Conservation (phyloP, 2,329 filamentous ascomycete genomes). For the Sclerotiophoma versabilis region DNA sequence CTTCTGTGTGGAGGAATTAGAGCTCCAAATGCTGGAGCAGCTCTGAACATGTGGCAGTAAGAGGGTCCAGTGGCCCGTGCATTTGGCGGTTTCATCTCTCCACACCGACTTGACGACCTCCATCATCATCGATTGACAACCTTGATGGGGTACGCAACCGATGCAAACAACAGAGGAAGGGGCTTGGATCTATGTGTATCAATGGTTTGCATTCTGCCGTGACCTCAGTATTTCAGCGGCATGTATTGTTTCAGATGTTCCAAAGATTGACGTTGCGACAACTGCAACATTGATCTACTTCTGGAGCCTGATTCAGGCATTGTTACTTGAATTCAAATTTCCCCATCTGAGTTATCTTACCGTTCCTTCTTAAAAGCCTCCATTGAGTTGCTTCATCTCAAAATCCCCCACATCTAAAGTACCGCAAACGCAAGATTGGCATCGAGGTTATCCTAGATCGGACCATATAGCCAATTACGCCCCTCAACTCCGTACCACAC, state of each 20-base stretch:
- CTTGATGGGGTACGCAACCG: neutral
- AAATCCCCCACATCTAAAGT: neutral
- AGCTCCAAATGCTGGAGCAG: conserved; percentile 26
- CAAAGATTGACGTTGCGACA: too few relatives aligned
- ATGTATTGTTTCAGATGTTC: too few relatives aligned
- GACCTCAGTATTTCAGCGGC: too few relatives aligned
- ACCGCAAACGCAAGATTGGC: neutral
- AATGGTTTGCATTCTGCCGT: too few relatives aligned
- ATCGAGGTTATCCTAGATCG: neutral
- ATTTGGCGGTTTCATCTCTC: conserved; percentile 4
- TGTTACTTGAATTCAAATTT: neutral
- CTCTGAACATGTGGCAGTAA: conserved; percentile 34
- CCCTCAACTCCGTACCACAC: neutral
- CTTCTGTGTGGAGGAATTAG: conserved; percentile 27
- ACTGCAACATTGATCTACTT: too few relatives aligned
- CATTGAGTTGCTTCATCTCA: too few relatives aligned
- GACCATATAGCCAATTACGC: neutral
- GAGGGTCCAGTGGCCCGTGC: conserved; percentile 24
- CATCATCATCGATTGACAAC: neutral
- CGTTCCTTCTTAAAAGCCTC: too few relatives aligned
- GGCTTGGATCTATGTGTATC: too few relatives aligned
- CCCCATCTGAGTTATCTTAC: neutral
- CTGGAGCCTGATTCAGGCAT: too few relatives aligned
- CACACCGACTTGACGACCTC: conserved; percentile 3
- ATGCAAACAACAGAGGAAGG: neutral